A percentile compares a stretch with the other conserved stretches of the same genome.
phyloP scores from a whole-genome alignment of 805 yeast species.

The Teunomyces gatunensis region DNA sequence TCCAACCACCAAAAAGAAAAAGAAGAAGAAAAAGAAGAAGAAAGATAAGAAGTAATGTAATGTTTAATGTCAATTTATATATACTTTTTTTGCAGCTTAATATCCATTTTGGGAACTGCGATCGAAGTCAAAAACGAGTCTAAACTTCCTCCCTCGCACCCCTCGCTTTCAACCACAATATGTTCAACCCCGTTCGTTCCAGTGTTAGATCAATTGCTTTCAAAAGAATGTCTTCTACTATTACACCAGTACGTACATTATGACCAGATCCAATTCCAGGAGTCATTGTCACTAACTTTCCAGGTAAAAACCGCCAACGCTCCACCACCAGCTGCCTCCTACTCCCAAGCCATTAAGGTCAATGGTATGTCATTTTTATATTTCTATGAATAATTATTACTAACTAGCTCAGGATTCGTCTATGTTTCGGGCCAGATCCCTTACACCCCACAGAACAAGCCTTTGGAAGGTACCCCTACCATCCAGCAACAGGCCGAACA shows the following conservation, averaged over 20 bases:
- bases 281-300: constrained; percentile 12
- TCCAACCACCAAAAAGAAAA: constrained; percentile 5
- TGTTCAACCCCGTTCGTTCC: constrained; percentile 6
- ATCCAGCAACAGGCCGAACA: constrained; percentile 78
- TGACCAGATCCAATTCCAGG: too few species aligned
- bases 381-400: too few species aligned
- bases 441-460: constrained; percentile 75
- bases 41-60: constrained; percentile 27
- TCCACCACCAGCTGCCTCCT: constrained; percentile 96
- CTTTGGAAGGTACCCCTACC: constrained; percentile 63
- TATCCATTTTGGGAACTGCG: neutral
- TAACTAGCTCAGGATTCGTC: constrained; percentile 56
- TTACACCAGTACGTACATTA: constrained; percentile 29
- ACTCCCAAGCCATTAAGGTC: constrained; percentile 93
- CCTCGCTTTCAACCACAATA: neutral
- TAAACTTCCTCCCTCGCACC: neutral
- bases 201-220: constrained; percentile 18
- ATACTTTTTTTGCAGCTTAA: neutral
- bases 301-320: constrained; percentile 70
- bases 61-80: constrained; percentile 5
- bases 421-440: constrained; percentile 97
- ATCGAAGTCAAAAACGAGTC: constrained; percentile 1
- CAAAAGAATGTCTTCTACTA: constrained; percentile 25
- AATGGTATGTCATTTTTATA: constrained; percentile 40
- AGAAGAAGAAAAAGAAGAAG: constrained; percentile 25